phyloP scores from a whole-genome alignment of 805 yeast species.

The Starmerella bombicola region DNA sequence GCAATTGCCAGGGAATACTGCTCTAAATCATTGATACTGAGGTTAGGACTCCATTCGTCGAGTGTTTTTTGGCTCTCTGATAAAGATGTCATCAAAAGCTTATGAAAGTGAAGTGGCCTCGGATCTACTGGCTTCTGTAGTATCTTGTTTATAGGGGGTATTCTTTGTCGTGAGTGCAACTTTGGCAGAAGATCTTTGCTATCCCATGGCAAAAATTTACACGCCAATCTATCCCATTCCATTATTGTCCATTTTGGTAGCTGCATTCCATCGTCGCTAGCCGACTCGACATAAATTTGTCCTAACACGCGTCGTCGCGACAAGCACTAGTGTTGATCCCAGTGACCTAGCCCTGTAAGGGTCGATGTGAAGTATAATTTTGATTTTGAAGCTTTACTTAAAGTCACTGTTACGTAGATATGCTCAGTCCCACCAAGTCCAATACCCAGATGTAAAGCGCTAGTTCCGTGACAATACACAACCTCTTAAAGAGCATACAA shows the following conservation, averaged over 20 bases:
- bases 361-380: too few relatives aligned
- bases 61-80: not conserved
- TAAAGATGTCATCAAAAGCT: not conserved
- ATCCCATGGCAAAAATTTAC: not conserved
- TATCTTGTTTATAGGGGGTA: conserved; percentile 14
- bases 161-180: conserved; percentile 1
- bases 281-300: too few relatives aligned
- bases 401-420: too few relatives aligned
- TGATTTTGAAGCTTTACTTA: too few relatives aligned
- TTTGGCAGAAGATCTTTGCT: not conserved
- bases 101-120: conserved; percentile 1
- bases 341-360: too few relatives aligned
- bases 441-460: too few relatives aligned
- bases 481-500: too few relatives aligned
- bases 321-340: too few relatives aligned
- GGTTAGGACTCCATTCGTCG: not conserved
- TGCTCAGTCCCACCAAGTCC: too few relatives aligned
- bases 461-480: too few relatives aligned
- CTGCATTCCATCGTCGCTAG: too few relatives aligned
- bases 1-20: not conserved
- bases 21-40: conserved; percentile 2
- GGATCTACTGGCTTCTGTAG: conserved; percentile 2
- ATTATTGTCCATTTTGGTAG: conserved; percentile 8
- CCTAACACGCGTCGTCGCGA: too few relatives aligned
- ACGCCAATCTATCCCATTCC: conserved; percentile 8